Evolutionary conservation across 345 rosid species (phyloP), one percentile per base, ranked within the genome.

Genomic region (Linum tenue): DNA sequence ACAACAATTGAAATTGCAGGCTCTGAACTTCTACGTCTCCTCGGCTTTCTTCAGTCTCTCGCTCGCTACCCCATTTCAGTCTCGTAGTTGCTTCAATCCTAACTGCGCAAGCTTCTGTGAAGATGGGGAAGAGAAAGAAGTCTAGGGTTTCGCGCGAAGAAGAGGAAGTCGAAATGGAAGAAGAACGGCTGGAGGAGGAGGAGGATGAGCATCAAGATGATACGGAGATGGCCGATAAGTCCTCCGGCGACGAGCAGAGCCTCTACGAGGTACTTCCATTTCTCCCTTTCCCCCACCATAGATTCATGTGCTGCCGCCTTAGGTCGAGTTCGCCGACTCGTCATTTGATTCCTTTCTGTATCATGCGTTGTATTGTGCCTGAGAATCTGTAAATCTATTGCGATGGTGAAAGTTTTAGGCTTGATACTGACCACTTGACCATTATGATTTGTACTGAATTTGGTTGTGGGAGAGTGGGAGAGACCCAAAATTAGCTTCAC

Each of bases 51-150:
- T 22, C 31, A 0, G 31, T 22, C 31, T 22, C 31, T 22, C 31
- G 31, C 31, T 22, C 31, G 1, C 31, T 22, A 22, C 31, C 31
- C 31, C 31, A 22, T 22, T 22, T 22, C 31, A 22, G 31, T 22
- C 31, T 22, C 31, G 31, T 22, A 22, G 0, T 1, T 22, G 31
- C 31, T 22, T 22, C 1, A 22, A 22, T 22, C 31, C 31, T 22
- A 22, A 0, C 31, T 1, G 31, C 31, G 31, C 31, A 22, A 22
- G 31, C 31, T 22, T 0, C 31, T 22, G 0, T 48, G 11, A 62
- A 65, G 65, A 89, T 89, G 92, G 89, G 89, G 57, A 82, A 78
- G 78, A 75, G 67, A 59, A 85, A 74, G 73, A 82, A 79, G 70
- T 48, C 84, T 70, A 81, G 86, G 76, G 89, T 76, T 84, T 70